Conservation (phyloP, 305 asterid species). For the Nicotiana rustica region DNA sequence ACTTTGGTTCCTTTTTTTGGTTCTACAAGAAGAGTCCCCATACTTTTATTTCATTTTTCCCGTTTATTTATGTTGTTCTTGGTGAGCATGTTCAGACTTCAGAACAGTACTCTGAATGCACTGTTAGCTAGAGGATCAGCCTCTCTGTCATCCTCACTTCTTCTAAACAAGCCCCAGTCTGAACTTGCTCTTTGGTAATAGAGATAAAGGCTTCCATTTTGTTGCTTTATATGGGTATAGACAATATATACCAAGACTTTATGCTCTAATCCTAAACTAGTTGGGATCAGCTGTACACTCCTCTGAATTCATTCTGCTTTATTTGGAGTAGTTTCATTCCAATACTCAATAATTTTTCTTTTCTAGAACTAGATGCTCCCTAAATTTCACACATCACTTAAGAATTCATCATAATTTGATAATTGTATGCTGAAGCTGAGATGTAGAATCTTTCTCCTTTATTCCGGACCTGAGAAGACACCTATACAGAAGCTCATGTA, state of each 20-base stretch:
- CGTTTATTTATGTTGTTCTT: neutral
- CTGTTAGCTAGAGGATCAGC: neutral
- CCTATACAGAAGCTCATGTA: neutral
- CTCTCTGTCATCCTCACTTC: neutral
- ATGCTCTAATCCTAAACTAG: neutral
- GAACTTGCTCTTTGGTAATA: neutral
- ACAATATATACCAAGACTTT: neutral
- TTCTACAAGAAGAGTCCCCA: neutral
- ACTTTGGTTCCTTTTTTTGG: neutral
- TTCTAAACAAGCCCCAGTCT: neutral
- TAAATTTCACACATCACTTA: neutral
- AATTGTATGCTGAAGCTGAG: neutral
- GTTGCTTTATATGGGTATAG: neutral
- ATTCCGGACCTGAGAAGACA: too few species aligned
- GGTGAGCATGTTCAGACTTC: neutral
- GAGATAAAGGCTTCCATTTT: neutral
- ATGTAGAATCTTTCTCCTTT: too few species aligned
- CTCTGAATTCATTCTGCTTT: neutral
- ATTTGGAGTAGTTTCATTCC: neutral
- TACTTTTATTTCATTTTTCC: neutral
- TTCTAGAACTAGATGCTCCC: neutral
- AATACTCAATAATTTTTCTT: neutral
- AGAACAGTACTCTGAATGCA: neutral
- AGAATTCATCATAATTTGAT: neutral
- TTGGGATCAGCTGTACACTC: neutral